phyloP scores from a whole-genome alignment of 257 asterid species.

The Nicotiana sylvestris region DNA sequence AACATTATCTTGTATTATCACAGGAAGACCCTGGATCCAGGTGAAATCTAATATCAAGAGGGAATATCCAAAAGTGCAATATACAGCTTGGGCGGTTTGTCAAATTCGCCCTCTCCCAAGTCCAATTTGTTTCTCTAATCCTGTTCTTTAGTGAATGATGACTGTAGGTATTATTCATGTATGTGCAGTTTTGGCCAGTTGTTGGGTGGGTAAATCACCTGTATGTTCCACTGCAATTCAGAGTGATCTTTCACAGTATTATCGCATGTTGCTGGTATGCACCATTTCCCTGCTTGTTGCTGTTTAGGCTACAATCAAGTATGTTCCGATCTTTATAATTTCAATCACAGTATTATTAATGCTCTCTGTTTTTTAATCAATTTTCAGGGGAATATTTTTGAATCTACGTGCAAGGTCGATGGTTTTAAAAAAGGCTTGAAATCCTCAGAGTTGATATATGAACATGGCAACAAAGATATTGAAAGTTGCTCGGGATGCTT shows the following conservation, averaged over 20 bases:
- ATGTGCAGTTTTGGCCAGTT: conserved; percentile 91
- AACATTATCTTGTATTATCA: conserved; percentile 10
- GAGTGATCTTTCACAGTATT: conserved; percentile 74
- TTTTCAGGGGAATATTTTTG: conserved; percentile 74
- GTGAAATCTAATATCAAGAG: conserved; percentile 83
- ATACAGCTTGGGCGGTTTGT: conserved; percentile 76
- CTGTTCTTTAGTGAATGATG: background rate
- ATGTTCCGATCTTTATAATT: background rate
- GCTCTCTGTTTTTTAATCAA: background rate
- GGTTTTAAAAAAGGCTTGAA: conserved; percentile 47
- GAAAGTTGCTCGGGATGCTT: background rate
- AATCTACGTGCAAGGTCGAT: conserved; percentile 65
- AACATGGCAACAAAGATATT: background rate
- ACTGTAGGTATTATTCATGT: background rate
- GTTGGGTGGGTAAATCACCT: conserved; percentile 96
- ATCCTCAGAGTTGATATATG: background rate
- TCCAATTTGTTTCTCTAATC: background rate
- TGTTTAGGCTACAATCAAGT: background rate
- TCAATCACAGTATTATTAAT: background rate
- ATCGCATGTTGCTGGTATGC: conserved; percentile 84
- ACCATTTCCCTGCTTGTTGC: background rate
- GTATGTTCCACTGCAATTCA: conserved; percentile 79
- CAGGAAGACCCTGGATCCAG: conserved; percentile 81
- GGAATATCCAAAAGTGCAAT: conserved; percentile 84
- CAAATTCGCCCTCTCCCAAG: background rate